Conservation (phyloP, 1,139 yeast genomes). For the Wickerhamomyces sp. region DNA sequence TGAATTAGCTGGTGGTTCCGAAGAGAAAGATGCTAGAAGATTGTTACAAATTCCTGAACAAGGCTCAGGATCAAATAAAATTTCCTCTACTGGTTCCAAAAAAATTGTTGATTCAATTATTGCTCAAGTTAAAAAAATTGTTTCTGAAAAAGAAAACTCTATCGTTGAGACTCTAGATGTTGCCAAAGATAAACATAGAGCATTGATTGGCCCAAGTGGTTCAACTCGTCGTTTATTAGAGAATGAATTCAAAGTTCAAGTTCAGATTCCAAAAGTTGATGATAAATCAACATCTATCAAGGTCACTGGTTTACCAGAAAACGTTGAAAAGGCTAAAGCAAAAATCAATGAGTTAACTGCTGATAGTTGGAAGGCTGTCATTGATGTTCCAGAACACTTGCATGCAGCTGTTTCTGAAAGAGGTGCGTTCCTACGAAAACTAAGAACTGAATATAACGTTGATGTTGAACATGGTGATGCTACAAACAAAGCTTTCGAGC, state of each 20-base stretch:
- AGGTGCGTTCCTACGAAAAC: constrained; percentile 59
- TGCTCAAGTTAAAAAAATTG: constrained; percentile 58
- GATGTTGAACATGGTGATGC: constrained; percentile 59
- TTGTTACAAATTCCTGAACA: constrained; percentile 74
- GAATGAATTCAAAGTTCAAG: constrained; percentile 57
- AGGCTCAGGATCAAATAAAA: constrained; percentile 55
- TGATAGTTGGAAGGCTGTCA: constrained; percentile 36
- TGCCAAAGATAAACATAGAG: constrained; percentile 71
- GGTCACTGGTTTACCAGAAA: constrained; percentile 59
- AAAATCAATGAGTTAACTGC: constrained; percentile 49
- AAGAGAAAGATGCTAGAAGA: constrained; percentile 41
- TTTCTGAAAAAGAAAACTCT: constrained; percentile 61
- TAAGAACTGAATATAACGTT: constrained; percentile 51
- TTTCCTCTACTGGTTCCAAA: constrained; percentile 75
- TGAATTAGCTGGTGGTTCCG: constrained; percentile 69
- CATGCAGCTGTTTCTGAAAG: constrained; percentile 65
- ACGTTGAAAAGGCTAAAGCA: constrained; percentile 51
- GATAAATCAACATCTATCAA: constrained; percentile 39
- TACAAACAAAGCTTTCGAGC: constrained; percentile 45
- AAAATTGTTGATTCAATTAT: constrained; percentile 67
- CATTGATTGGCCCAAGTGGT: constrained; percentile 82
- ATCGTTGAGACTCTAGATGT: constrained; percentile 54
- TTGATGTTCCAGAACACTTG: constrained; percentile 53
- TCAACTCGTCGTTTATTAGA: constrained; percentile 69
- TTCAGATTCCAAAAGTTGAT: constrained; percentile 66